Base-by-base conservation (phyloP, 139 green algal species). In the Chlorella sp. region DNA sequence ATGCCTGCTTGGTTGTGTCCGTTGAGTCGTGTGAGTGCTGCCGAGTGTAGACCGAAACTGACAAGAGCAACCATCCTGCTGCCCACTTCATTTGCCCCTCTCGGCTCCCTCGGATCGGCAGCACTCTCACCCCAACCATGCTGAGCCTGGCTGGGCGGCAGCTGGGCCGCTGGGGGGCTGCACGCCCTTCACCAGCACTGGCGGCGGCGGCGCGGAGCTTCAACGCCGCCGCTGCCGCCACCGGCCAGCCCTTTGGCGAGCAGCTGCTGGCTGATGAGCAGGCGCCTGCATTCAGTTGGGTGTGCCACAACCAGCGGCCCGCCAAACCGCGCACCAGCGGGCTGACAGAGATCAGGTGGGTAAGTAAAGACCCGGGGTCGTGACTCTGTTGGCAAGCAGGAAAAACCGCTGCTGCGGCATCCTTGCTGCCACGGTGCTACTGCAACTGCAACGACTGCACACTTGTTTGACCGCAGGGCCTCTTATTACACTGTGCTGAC, bases 401-500 rank as follows among this genome's bases (percentile, higher is more conserved):
- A n/a, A n/a, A n/a, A n/a, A n/a, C n/a, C n/a, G n/a, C n/a, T n/a
- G n/a, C n/a, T n/a, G n/a, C n/a, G n/a, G n/a, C n/a, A n/a, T n/a
- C n/a, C n/a, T n/a, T n/a, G n/a, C n/a, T n/a, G n/a, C n/a, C n/a
- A n/a, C n/a, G n/a, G n/a, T n/a, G n/a, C n/a, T n/a, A n/a, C n/a
- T n/a, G n/a, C n/a, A n/a, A n/a, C n/a, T n/a, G n/a, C n/a, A n/a
- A n/a, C n/a, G n/a, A n/a, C n/a, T n/a, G n/a, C n/a, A n/a, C n/a
- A n/a, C n/a, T n/a, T n/a, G n/a, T n/a, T n/a, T n/a, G n/a, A 13
- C 48, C 54, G 76, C 76, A 82, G 76, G 38, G 76, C 54, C 3
- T 58, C 76, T 0, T 82, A 82, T 24, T 82, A 82, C 24, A 70
- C 76, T 6, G 36, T 41, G 7, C 22, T 83, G 46, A 83, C 77